Base-by-base conservation (phyloP, 1,284 basidiomycete genomes). In the Fomitopsis schrenkii region DNA sequence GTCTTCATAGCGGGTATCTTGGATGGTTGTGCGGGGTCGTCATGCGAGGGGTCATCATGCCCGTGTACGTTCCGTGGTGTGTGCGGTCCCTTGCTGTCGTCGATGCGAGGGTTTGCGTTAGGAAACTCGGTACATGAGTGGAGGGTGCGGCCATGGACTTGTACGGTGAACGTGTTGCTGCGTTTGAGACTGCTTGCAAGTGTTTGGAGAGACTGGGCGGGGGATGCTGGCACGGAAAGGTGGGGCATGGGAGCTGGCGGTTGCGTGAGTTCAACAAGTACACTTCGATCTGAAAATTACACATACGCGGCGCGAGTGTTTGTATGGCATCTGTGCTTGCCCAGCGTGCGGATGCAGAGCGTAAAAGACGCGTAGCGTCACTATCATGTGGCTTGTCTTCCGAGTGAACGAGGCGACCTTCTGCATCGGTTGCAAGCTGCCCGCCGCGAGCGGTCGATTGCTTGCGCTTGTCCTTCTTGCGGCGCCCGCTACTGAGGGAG, bases 301-400 rank as follows among this genome's bases (percentile, higher is more conserved):
- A 80, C 90, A 76, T 70, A 92, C 90, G 87, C 64, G 91, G 73
- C 60, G 87, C 87, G 22, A 88, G 85, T 10, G 90, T 71, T 45
- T 80, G 77, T 28, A 77, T 69, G 67, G 85, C 83, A 70, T 86
- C 83, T 8, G 81, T 71, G 66, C 86, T 84, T 8, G 80, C 77
- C 72, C 80, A 87, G 57, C 86, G 83, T 46, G 85, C 80, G 9
- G 90, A 91, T 9, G 88, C 86, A 0, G 89, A 90, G 48, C 90
- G 83, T 33, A 92, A 72, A 9, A 92, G 77, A 19, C 85, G 83
- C 62, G 81, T 84, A 14, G 69, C 74, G 41, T 82, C 82, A 35
- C 80, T 83, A 67, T 88, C 87, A 60, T 83, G 81, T 48, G 83
- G 78, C 46, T 81, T 61, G 33, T 65, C 64, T 30, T 54, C 45